Evolutionary conservation across 306 rosid species (phyloP), one percentile per base, ranked within the genome.

Genomic region (Dryas octopetala): DNA sequence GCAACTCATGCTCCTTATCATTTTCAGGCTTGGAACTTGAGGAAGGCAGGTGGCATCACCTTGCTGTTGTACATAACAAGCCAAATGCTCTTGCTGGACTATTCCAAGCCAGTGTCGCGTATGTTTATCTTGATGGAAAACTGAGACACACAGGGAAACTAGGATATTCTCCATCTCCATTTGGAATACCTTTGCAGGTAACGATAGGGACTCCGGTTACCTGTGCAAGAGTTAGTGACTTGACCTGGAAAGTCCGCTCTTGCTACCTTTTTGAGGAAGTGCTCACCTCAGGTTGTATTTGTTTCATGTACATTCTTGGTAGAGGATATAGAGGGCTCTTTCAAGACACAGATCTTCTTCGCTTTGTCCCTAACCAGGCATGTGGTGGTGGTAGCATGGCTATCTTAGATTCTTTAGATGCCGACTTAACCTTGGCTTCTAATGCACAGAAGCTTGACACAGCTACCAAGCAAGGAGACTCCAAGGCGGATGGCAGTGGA

Each of bases 21-120:
- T 85, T 96, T 89, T 89, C 98, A 69, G 98, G 99, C 55, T 76
- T 96, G 79, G 98, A 92, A 71, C 89, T 90, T 66, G 98, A 90
- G 81, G 99, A 96, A 85, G 97, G 90, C 83, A 89, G 99, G 85
- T 96, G 99, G 99, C 98, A 96, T 88, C 99, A 96, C 81, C 97
- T 96, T 72, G 99, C 97, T 70, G 92, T 96, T 82, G 86, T 96
- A 74, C 99, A 96, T 85, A 92, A 91, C 88, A 96, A 96, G 74
- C 99, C 99, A 53, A 96, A 96, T 88, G 99, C 99, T 88, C 98
- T 96, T 77, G 96, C 99, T 85, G 99, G 99, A 75, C 83, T 96
- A 65, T 96, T 96, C 74, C 99, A 96, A 83, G 98, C 99, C 45
- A 96, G 99, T 80, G 88, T 96, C 89, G 99, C 99, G 17, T 85